Conservation (phyloP, 305 asterid genomes). For the Rubia peregrina region DNA sequence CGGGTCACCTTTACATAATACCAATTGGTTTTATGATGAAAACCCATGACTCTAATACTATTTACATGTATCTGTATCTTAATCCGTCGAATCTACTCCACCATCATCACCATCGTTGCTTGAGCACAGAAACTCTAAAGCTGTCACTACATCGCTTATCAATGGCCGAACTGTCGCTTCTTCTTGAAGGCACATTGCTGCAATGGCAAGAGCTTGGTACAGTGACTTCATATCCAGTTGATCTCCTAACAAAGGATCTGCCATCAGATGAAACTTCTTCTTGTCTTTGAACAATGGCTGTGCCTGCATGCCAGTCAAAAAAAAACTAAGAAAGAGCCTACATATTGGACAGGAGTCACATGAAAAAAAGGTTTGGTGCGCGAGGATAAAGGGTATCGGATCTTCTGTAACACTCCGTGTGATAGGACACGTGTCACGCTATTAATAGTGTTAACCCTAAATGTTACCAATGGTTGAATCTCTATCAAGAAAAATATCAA, state of each 20-base stretch:
- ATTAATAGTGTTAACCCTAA: too few relatives aligned
- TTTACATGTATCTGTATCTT: neutral
- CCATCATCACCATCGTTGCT: conserved; percentile 12
- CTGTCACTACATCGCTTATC: conserved; percentile 38
- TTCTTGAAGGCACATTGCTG: conserved; percentile 49
- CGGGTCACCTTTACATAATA: too few relatives aligned
- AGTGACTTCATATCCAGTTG: conserved; percentile 30
- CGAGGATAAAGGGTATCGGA: too few relatives aligned
- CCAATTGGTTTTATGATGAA: too few relatives aligned
- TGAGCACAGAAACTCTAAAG: conserved; percentile 25
- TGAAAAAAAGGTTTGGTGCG: neutral
- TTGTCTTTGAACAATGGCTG: conserved; percentile 44
- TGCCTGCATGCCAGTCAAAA: conserved; percentile 26
- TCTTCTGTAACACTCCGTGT: too few relatives aligned
- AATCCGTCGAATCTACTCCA: neutral
- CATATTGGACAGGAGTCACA: neutral
- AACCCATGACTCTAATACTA: neutral
- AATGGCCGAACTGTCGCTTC: conserved; percentile 36
- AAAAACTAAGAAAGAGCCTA: neutral
- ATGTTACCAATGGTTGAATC: too few relatives aligned
- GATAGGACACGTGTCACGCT: too few relatives aligned
- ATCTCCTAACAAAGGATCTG: conserved; percentile 36
- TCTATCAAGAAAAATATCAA: neutral
- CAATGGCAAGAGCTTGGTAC: conserved; percentile 41
- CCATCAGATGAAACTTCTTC: conserved; percentile 31